Base-by-base conservation (phyloP, 73 alveolate genomes). In the Paraurostyla sp. region DNA sequence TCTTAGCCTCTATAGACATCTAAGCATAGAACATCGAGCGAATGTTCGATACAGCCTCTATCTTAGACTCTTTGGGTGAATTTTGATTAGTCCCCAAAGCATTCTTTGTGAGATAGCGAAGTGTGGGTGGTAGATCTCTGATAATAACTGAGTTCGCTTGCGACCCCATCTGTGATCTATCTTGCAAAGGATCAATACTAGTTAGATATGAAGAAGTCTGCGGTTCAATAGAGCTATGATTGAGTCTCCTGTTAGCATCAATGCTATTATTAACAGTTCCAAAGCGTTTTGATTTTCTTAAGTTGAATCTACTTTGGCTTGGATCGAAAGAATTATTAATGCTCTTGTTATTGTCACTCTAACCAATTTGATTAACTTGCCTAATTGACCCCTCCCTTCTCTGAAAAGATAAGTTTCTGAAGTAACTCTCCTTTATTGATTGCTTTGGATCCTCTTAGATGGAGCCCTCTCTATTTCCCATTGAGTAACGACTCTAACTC, bases 1-100 rank as follows among this genome's bases (percentile, higher is more conserved):
- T 89, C 54, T 89, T 89, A n/a, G 81, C 62, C 23, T 89, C 80
- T 38, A 89, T 89, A 9, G 95, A 35, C 69, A 89, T 89, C 60
- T 89, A 69, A 0, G 95, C 75, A 20, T 46, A 32, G 22, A 80
- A 49, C 18, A 89, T 89, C 60, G 58, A 20, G 54, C 95, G 41
- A 1, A 63, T 56, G 43, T 81, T 60, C 38, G 38, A 0, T 16
- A 89, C 45, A 35, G 45, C 75, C 56, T 89, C 95, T 50, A 43
- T 63, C 27, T 63, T 41, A 13, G 42, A 27, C 35, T 87, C 93
- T 65, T 52, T 75, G 6, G 71, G 90, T 3, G 75, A 56, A 18
- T 33, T 65, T 6, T 32, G 29, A 29, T 25, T 81, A 3, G 57
- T 29, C 16, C 33, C 35, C 30, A 51, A 81, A 13, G 60, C 82